Evolutionary conservation across 345 rosid species (phyloP).

Genomic region (Linum lewisii): DNA sequence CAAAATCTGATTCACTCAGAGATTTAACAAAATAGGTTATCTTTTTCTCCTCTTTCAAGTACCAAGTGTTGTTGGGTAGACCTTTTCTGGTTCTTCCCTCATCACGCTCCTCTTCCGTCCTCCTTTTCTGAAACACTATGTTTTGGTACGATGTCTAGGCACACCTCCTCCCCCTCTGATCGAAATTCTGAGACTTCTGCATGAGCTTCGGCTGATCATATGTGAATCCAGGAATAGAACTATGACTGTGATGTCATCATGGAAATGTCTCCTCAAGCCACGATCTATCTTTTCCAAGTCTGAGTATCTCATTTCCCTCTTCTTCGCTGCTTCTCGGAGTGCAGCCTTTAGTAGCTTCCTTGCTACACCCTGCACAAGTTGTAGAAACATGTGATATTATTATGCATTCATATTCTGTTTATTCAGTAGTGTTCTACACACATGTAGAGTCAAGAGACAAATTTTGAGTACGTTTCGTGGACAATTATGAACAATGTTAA

Average conservation of each 20-base stretch:
- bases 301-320: slow-evolving; percentile 89
- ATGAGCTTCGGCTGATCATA: slow-evolving; percentile 35
- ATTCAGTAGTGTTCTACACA: too few relatives aligned
- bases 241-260: slow-evolving; percentile 82
- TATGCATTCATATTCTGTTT: too few relatives aligned
- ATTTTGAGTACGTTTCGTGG: slow-evolving; percentile 55
- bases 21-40: background rate
- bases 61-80: background rate
- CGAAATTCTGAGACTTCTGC: slow-evolving; percentile 42
- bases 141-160: slow-evolving; percentile 12
- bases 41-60: background rate
- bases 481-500: slow-evolving; percentile 66
- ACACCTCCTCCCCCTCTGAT: slow-evolving; percentile 47
- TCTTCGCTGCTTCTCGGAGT: slow-evolving; percentile 78
- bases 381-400: background rate
- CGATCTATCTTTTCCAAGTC: slow-evolving; percentile 90
- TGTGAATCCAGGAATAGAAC: slow-evolving; percentile 70
- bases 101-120: background rate
- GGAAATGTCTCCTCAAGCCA: slow-evolving; percentile 96
- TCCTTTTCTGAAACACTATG: background rate
- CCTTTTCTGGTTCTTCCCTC: background rate
- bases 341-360: slow-evolving; percentile 71
- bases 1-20: too few relatives aligned
- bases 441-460: slow-evolving; percentile 2
- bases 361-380: slow-evolving; percentile 54